A percentile compares a stretch with the other conserved stretches of the same genome.
Conservation (phyloP, 345 rosid species). For the Microthlaspi erraticum region DNA sequence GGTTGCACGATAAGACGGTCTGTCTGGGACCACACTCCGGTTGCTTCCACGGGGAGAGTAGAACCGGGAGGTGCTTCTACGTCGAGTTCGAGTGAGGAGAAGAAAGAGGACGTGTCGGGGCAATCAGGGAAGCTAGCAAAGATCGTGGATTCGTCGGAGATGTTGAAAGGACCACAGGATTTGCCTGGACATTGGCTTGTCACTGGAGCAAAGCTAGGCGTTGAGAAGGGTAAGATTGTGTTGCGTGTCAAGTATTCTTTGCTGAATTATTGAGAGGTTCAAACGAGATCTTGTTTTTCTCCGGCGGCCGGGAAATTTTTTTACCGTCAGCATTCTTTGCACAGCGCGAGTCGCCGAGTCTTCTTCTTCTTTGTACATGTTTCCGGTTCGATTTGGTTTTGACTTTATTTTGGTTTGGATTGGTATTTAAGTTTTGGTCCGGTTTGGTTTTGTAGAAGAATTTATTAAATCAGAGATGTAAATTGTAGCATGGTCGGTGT, state of each 20-base stretch:
- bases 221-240: conserved; percentile 89
- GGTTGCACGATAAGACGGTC: conserved; percentile 96
- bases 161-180: conserved; percentile 93
- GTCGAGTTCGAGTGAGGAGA: conserved; percentile 55
- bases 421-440: conserved; percentile 27
- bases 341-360: too few species aligned
- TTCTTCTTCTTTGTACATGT: conserved; percentile 32
- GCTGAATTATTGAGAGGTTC: conserved; percentile 66
- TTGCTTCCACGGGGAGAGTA: conserved; percentile 43
- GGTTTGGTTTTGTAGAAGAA: conserved; percentile 36
- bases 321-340: conserved; percentile 44
- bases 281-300: conserved; percentile 30
- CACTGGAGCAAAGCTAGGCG: conserved; percentile 97
- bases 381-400: conserved; percentile 34
- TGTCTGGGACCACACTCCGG: conserved; percentile 93
- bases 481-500: conserved; percentile 41
- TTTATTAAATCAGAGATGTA: conserved; percentile 41
- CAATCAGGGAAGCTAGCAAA: conserved; percentile 69
- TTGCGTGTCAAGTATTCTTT: conserved; percentile 93
- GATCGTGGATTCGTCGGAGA: conserved; percentile 81
- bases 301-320: conserved; percentile 19
- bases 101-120: conserved; percentile 67
- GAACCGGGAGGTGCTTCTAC: conserved; percentile 65
- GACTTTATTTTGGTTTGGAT: conserved; percentile 20
- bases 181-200: conserved; percentile 98